These are phyloP conservation scores for Xenosphaeropsis pyriputrescens DNA, from an alignment of 2,329 filamentous ascomycete species.

Conservation along the genomic window DNA sequence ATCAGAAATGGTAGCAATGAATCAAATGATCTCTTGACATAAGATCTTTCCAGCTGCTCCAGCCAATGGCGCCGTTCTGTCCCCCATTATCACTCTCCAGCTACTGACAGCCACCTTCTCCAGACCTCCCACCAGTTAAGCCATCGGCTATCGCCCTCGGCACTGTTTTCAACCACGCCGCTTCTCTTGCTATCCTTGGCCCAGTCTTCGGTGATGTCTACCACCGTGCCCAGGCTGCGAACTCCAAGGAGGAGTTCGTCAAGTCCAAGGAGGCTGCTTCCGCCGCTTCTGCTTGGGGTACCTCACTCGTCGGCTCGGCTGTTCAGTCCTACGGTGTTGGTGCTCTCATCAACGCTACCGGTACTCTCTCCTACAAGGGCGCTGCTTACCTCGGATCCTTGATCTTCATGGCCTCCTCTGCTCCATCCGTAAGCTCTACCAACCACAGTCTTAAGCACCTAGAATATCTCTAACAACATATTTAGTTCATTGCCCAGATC, in stretches of 20 bases:
- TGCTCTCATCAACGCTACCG: conserved; percentile 86
- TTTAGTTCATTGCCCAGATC: conserved; percentile 71
- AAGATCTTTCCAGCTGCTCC: no score
- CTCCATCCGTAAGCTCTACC: conserved; percentile 58
- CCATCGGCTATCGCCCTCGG: conserved; percentile 95
- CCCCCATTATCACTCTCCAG: not conserved
- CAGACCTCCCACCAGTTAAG: conserved; percentile 70
- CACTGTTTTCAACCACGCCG: conserved; percentile 87
- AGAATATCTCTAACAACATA: conserved; percentile 2
- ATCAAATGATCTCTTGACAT: no score
- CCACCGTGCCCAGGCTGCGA: conserved; percentile 77
- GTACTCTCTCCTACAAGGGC: conserved; percentile 92
- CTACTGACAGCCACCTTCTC: not conserved
- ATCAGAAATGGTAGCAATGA: not conserved
- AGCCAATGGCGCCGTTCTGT: no score
- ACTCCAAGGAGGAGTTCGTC: conserved; percentile 94
- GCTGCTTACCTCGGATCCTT: conserved; percentile 83
- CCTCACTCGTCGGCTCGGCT: conserved; percentile 75
- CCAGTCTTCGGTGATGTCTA: conserved; percentile 92
- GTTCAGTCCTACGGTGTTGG: conserved; percentile 83
- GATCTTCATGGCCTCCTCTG: conserved; percentile 84
- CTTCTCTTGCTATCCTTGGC: conserved; percentile 74
- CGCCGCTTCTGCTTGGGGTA: conserved; percentile 80
- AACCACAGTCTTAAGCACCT: not conserved
- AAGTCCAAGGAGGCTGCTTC: conserved; percentile 83